Evolutionary conservation across 352 stramenopile species (phyloP), one percentile per base, ranked within the genome.

Genomic region (Globisporangium nagaii): DNA sequence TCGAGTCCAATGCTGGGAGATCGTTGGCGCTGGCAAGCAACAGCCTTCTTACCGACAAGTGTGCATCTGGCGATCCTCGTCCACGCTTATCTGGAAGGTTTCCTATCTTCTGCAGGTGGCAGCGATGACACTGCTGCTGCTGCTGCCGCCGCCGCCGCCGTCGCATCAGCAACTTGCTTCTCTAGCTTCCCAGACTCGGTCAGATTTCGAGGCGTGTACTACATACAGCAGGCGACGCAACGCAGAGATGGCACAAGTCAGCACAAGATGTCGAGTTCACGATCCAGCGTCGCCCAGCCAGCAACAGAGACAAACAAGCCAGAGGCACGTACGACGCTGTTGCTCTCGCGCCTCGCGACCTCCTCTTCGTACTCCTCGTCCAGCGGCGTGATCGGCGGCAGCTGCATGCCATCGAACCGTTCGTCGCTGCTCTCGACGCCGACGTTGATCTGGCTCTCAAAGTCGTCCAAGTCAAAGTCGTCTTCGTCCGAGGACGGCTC

Each of bases 301-400:
- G 8, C 5, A 9, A 15, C 25, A 27, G 13, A 41, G 11, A 0
- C 10, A 31, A 4, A 22, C 6, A 34, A n/a, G 2, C n/a, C n/a
- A n/a, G n/a, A n/a, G n/a, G n/a, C 8, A 55, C 54, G 36, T 35
- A 63, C 49, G 2, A 63, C 49, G 60, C 66, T 80, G 44, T 75
- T 75, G 47, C 73, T 85, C 53, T 89, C 79, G 12, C 75, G 64
- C 30, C 79, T 70, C 19, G 65, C 71, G 30, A 84, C 70, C 40
- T 89, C 79, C 13, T 88, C 73, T 25, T 89, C 79, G 17, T 68
- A 56, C 55, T 88, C 78, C 56, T 88, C 78, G 1, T 62, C 65
- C 24, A 88, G 65, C 31, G 75, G 64, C 20, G 61, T 60, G 54
- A 76, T 76, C 9, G 35, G 40, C 8, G 56, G 27, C 17, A 56